Conservation (phyloP, 805 yeast species). For the Grigorovia humatica region DNA sequence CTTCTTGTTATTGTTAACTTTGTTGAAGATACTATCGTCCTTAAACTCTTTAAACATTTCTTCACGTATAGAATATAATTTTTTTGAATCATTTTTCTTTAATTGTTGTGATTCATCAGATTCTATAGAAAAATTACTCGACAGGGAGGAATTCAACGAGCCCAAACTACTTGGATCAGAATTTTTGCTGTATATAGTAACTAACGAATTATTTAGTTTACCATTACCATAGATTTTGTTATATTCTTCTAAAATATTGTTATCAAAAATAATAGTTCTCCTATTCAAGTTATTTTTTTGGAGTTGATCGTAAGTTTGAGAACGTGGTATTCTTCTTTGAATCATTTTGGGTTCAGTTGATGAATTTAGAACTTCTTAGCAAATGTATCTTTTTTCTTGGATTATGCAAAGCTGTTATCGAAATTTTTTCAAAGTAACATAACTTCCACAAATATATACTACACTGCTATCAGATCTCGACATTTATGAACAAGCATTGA, state of each 20-base stretch:
- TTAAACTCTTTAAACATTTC: slow-evolving; percentile 17
- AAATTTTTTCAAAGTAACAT: not conserved
- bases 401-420: not conserved
- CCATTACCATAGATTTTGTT: slow-evolving; percentile 11
- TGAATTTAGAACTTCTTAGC: too few relatives aligned
- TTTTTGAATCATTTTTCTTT: not conserved
- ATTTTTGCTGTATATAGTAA: not conserved
- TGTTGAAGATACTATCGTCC: not conserved
- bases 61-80: slow-evolving; percentile 13
- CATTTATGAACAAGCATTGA: not conserved
- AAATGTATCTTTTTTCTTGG: too few relatives aligned
- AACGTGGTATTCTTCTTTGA: not conserved
- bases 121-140: not conserved
- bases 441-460: not conserved
- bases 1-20: not conserved
- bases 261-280: slow-evolving; percentile 21
- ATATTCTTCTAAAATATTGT: slow-evolving; percentile 20
- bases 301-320: not conserved
- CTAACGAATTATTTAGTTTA: not conserved
- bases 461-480: too few relatives aligned
- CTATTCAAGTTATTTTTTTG: slow-evolving; percentile 6
- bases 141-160: not conserved
- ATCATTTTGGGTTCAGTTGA: not conserved
- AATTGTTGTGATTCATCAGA: not conserved
- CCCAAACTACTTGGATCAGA: not conserved